Evolutionary conservation across 306 rosid genomes (phyloP).

Genomic region (Spatholobus suberectus): DNA sequence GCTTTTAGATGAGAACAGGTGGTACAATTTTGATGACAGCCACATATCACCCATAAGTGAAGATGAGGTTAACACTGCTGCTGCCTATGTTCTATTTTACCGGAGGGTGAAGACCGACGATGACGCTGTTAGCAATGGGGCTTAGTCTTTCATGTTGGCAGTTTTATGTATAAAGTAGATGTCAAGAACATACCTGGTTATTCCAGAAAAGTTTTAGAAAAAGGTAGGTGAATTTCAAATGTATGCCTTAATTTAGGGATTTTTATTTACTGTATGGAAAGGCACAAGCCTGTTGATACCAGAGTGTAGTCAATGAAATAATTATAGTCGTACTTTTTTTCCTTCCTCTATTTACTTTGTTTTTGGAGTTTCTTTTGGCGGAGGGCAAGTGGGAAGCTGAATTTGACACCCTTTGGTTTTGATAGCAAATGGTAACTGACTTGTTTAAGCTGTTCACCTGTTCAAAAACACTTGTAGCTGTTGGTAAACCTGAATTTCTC

Average conservation of each 20-base stretch:
- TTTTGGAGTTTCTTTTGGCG: conserved; percentile 19
- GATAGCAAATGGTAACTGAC: not conserved
- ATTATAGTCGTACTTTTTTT: conserved; percentile 7
- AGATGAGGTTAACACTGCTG: conserved; percentile 90
- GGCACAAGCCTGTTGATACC: conserved; percentile 35
- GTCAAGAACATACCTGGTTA: conserved; percentile 7
- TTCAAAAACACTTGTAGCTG: conserved; percentile 5
- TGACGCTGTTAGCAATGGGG: conserved; percentile 63
- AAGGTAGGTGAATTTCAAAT: conserved; percentile 28
- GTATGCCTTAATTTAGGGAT: conserved; percentile 31
- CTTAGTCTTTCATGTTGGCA: conserved; percentile 42
- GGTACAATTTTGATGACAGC: conserved; percentile 96
- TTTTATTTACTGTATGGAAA: conserved; percentile 13
- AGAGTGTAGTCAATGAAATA: conserved; percentile 36
- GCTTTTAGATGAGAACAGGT: conserved; percentile 89
- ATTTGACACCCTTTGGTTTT: conserved; percentile 9
- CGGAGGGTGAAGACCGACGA: conserved; percentile 78
- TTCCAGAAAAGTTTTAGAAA: conserved; percentile 18
- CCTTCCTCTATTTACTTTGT: not conserved
- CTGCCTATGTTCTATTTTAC: conserved; percentile 95
- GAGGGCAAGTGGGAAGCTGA: conserved; percentile 4
- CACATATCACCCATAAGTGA: conserved; percentile 87
- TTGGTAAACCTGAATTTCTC: conserved; percentile 10
- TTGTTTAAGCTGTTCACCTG: conserved; percentile 21
- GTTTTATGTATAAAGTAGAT: conserved; percentile 39